Conservation (phyloP, 352 stramenopile species). For the Pythium oligandrum region DNA sequence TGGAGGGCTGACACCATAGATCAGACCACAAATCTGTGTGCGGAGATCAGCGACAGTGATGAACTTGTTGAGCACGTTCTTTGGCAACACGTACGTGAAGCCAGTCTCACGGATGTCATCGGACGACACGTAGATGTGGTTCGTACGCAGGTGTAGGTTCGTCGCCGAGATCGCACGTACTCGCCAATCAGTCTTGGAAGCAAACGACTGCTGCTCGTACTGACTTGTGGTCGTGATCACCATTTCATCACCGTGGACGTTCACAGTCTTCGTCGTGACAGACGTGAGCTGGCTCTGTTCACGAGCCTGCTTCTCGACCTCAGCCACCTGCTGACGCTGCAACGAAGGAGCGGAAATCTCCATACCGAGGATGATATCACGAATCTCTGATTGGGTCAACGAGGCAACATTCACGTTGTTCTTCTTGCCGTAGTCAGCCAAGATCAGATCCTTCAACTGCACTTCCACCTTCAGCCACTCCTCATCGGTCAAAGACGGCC, state of each 20-base stretch:
- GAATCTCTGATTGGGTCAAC: constrained; percentile 99
- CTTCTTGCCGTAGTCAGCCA: constrained; percentile 99
- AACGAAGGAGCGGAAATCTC: constrained; percentile 99
- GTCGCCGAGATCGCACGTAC: constrained; percentile 98
- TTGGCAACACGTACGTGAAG: constrained; percentile 99
- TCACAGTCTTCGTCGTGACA: constrained; percentile 99
- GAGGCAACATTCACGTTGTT: constrained; percentile 99
- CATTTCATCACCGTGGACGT: constrained; percentile 99
- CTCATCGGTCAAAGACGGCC: constrained; percentile 98
- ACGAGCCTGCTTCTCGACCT: constrained; percentile 98
- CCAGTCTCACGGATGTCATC: constrained; percentile 97
- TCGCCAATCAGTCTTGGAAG: constrained; percentile 99
- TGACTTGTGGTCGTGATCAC: constrained; percentile 99
- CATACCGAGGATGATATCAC: constrained; percentile 99
- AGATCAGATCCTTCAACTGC: constrained; percentile 98
- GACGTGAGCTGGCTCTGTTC: constrained; percentile 98
- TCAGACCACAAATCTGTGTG: constrained; percentile 97
- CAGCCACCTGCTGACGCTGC: constrained; percentile 98
- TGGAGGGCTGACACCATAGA: constrained; percentile 98
- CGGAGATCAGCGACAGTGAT: constrained; percentile 97
- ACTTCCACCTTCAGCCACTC: constrained; percentile 99
- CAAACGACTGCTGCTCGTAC: constrained; percentile 99
- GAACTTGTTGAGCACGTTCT: constrained; percentile 99
- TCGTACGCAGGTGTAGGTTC: constrained; percentile 98
- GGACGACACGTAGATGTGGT: constrained; percentile 99